These are phyloP conservation scores for Malassezia equina DNA, from an alignment of 1,284 basidiomycete species.

Conservation along the genomic window DNA sequence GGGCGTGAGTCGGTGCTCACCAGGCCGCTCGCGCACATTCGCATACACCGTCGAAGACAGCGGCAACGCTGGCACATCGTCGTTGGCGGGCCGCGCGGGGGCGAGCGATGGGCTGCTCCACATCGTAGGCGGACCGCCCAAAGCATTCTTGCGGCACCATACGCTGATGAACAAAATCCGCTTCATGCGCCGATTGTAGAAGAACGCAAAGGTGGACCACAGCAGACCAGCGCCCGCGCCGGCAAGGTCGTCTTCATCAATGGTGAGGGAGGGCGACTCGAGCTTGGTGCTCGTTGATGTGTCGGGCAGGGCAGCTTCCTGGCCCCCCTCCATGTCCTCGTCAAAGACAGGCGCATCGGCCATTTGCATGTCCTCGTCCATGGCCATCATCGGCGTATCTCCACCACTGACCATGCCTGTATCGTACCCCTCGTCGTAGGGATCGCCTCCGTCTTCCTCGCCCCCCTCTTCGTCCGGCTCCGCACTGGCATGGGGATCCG, in stretches of 20 bases:
- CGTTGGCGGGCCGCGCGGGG: neutral
- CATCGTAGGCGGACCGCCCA: slow-evolving; percentile 20
- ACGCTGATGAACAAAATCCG: slow-evolving; percentile 84
- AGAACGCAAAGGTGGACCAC: slow-evolving; percentile 97
- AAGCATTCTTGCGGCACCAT: slow-evolving; percentile 67
- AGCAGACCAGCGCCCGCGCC: slow-evolving; percentile 63
- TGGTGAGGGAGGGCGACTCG: slow-evolving; percentile 19
- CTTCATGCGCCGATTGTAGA: slow-evolving; percentile 81
- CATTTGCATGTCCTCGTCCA: slow-evolving; percentile 37
- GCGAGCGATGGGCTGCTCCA: slow-evolving; percentile 19
- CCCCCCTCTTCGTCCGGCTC: slow-evolving; percentile 54
- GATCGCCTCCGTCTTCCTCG: slow-evolving; percentile 26
- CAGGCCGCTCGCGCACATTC: neutral
- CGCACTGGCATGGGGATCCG: slow-evolving; percentile 71
- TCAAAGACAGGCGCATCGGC: slow-evolving; percentile 43
- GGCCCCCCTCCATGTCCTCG: slow-evolving; percentile 36
- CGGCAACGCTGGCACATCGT: neutral
- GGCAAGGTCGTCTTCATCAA: slow-evolving; percentile 53
- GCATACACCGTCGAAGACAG: neutral
- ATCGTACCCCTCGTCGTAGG: slow-evolving; percentile 51
- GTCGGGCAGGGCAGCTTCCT: slow-evolving; percentile 21
- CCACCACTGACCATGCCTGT: slow-evolving; percentile 23
- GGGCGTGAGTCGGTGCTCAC: slow-evolving; percentile 8
- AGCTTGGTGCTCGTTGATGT: slow-evolving; percentile 3
- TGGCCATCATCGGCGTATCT: slow-evolving; percentile 37